phyloP scores from a whole-genome alignment of 345 rosid genomes.

The Lepidium africanum region DNA sequence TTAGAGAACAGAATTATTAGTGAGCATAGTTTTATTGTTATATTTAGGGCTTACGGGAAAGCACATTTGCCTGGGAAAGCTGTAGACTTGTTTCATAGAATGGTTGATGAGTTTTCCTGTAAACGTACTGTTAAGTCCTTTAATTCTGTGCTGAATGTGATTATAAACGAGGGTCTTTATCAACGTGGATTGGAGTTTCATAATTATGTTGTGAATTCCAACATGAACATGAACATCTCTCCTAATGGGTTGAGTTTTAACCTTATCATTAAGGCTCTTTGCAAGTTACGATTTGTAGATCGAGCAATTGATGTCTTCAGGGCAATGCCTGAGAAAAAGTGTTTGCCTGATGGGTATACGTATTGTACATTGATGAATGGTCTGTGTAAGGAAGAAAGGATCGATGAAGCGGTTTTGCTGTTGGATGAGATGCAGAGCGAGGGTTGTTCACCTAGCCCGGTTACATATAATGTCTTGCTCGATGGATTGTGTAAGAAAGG shows the following conservation, averaged over 20 bases:
- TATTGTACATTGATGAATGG: conserved; percentile 94
- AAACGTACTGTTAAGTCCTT: conserved; percentile 69
- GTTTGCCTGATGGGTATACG: conserved; percentile 68
- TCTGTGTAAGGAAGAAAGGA: conserved; percentile 68
- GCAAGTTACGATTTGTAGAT: conserved; percentile 68
- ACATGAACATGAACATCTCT: conserved; percentile 34
- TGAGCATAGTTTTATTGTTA: conserved; percentile 48
- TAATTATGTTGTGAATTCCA: conserved; percentile 39
- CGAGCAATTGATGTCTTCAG: conserved; percentile 60
- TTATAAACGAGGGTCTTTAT: conserved; percentile 49
- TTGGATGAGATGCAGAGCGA: conserved; percentile 95
- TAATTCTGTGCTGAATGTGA: conserved; percentile 77
- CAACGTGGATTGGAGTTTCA: conserved; percentile 62
- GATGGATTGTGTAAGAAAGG: conserved; percentile 85
- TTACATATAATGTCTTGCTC: conserved; percentile 67
- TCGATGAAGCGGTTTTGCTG: conserved; percentile 73
- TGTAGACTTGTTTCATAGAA: conserved; percentile 53
- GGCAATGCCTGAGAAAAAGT: conserved; percentile 53
- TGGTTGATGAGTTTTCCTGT: conserved; percentile 61
- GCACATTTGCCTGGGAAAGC: conserved; percentile 59
- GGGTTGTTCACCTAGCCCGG: conserved; percentile 63
- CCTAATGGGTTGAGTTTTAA: conserved; percentile 72
- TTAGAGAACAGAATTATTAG: conserved; percentile 47
- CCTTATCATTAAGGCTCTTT: conserved; percentile 60
- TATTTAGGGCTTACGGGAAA: conserved; percentile 74